Conservation (phyloP, 1,284 basidiomycete genomes). For the Schizophyllum commune region DNA sequence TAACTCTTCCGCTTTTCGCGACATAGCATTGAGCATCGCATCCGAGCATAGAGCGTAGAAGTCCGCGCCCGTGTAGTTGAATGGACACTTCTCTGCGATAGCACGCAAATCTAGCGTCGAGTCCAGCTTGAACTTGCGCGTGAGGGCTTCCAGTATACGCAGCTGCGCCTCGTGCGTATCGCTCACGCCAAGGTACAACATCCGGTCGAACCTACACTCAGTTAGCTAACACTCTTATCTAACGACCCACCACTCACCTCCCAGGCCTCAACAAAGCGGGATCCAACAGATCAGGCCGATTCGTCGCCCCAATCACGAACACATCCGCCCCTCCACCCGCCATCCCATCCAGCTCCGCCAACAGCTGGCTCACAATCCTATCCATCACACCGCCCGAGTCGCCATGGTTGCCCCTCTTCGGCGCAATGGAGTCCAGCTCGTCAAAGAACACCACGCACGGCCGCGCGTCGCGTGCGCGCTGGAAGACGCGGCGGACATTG, state of each 20-base stretch:
- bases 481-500: slow-evolving; percentile 90
- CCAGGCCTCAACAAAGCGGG: slow-evolving; percentile 91
- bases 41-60: slow-evolving; percentile 98
- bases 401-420: slow-evolving; percentile 91
- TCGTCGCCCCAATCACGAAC: slow-evolving; percentile 97
- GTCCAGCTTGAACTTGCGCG: slow-evolving; percentile 86
- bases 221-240: slow-evolving; percentile 2
- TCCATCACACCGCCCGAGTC: slow-evolving; percentile 98
- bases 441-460: slow-evolving; percentile 98
- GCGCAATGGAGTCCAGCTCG: slow-evolving; percentile 94
- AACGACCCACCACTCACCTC: slow-evolving; percentile 37
- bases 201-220: slow-evolving; percentile 79
- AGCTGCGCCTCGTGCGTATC: slow-evolving; percentile 83
- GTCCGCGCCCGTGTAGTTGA: slow-evolving; percentile 96
- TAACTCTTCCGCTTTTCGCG: slow-evolving; percentile 75
- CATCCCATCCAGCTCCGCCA: slow-evolving; percentile 96
- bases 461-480: slow-evolving; percentile 82
- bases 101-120: slow-evolving; percentile 56
- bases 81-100: slow-evolving; percentile 77
- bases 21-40: slow-evolving; percentile 94
- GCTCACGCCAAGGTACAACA: slow-evolving; percentile 95
- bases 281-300: slow-evolving; percentile 93
- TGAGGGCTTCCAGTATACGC: slow-evolving; percentile 85
- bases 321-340: slow-evolving; percentile 62
- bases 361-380: slow-evolving; percentile 90